phyloP scores from a whole-genome alignment of 495 filamentous ascomycete genomes.

The Trichoderma parareesei region DNA sequence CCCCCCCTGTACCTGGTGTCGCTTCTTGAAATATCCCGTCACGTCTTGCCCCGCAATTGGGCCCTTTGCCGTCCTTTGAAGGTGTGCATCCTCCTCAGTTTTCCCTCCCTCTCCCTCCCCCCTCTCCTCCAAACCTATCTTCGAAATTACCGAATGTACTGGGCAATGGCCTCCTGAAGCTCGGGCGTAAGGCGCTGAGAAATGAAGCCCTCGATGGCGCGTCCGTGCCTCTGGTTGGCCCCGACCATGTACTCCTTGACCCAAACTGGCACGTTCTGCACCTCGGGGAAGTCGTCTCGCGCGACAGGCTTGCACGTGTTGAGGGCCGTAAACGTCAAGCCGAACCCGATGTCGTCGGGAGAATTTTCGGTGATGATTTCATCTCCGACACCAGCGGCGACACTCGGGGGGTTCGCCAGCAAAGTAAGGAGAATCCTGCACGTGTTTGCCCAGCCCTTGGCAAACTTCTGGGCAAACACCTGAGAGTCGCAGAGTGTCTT shows the following conservation, averaged over 20 bases:
- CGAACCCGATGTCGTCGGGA: slow-evolving; percentile 89
- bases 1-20: too few species aligned
- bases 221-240: slow-evolving; percentile 35
- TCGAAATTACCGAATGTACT: slow-evolving; percentile 29
- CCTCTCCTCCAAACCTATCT: neutral
- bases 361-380: slow-evolving; percentile 76
- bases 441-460: slow-evolving; percentile 84
- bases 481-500: slow-evolving; percentile 78
- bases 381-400: slow-evolving; percentile 52
- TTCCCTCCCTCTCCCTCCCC: neutral
- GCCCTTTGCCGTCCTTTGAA: too few species aligned
- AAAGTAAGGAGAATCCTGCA: slow-evolving; percentile 80
- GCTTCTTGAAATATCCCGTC: neutral
- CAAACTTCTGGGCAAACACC: slow-evolving; percentile 65
- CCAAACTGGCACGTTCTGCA: slow-evolving; percentile 71
- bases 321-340: slow-evolving; percentile 83
- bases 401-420: slow-evolving; percentile 75
- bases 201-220: slow-evolving; percentile 30
- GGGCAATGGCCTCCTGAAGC: slow-evolving; percentile 30
- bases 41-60: neutral
- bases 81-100: neutral
- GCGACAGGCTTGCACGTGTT: slow-evolving; percentile 68
- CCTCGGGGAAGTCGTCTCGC: slow-evolving; percentile 74
- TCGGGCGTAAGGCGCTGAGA: slow-evolving; percentile 30
- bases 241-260: slow-evolving; percentile 61